These are phyloP conservation scores for Candida saitoana DNA, from an alignment of 805 yeast species.

Conservation along the genomic window DNA sequence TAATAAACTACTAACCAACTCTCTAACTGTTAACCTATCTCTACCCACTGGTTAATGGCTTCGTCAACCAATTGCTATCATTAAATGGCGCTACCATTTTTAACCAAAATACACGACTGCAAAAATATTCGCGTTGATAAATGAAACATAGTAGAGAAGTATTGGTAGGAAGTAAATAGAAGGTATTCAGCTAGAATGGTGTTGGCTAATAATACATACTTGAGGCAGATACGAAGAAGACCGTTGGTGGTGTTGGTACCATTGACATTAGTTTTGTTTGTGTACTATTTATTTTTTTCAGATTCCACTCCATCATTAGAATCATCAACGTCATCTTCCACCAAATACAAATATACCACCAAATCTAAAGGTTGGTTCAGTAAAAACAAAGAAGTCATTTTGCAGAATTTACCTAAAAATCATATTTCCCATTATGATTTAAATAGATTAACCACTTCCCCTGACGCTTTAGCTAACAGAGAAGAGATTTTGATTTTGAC, in stretches of 20 bases:
- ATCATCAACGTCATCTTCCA: constrained; percentile 10
- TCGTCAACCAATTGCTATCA: too few relatives aligned
- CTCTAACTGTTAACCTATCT: too few relatives aligned
- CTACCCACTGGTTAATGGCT: too few relatives aligned
- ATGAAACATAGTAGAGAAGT: not conserved
- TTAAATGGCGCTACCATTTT: too few relatives aligned
- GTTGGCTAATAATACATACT: constrained; percentile 24
- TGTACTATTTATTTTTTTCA: constrained; percentile 41
- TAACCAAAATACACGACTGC: not conserved
- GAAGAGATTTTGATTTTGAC: constrained; percentile 85
- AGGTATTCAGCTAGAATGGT: constrained; percentile 16
- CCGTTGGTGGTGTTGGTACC: constrained; percentile 49
- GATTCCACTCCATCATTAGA: constrained; percentile 11
- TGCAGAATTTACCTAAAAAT: constrained; percentile 61
- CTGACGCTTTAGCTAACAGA: constrained; percentile 66
- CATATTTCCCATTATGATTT: constrained; percentile 82
- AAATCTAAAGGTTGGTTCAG: constrained; percentile 44
- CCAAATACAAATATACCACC: constrained; percentile 45
- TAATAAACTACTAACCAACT: too few relatives aligned
- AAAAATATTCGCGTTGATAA: not conserved
- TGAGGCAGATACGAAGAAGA: constrained; percentile 59
- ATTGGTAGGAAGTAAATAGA: too few relatives aligned
- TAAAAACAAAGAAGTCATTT: constrained; percentile 50
- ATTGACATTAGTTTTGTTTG: constrained; percentile 36
- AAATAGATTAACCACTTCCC: constrained; percentile 69